phyloP scores from a whole-genome alignment of 257 asterid genomes.

The Rehmannia glutinosa region DNA sequence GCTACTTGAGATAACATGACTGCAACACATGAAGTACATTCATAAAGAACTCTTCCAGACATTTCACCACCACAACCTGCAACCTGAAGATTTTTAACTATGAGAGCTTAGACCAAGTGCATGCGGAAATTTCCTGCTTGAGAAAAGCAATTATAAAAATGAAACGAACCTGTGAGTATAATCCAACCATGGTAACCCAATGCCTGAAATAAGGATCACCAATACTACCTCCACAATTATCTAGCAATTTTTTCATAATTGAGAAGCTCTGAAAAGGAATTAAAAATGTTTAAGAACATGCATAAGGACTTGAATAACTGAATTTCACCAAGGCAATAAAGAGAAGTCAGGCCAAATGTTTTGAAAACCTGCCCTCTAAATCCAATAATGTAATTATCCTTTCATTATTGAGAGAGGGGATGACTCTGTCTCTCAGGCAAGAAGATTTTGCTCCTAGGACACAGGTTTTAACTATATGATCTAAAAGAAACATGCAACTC shows the following conservation, averaged over 20 bases:
- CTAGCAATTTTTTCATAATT: conserved; percentile 64
- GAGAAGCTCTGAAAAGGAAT: conserved; percentile 69
- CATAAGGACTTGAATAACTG: conserved; percentile 14
- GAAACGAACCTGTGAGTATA: conserved; percentile 74
- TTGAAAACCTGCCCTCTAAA: background rate
- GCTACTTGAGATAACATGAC: conserved; percentile 69
- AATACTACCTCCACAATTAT: conserved; percentile 47
- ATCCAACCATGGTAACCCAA: conserved; percentile 65
- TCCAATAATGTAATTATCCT: background rate
- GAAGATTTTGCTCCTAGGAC: background rate
- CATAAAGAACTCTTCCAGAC: conserved; percentile 73
- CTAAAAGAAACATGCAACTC: background rate
- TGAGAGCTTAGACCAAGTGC: conserved; percentile 20
- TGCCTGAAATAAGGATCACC: conserved; percentile 59
- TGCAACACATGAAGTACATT: conserved; percentile 80
- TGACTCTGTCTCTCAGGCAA: background rate
- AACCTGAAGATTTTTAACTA: conserved; percentile 47
- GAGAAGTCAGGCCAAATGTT: conserved; percentile 4
- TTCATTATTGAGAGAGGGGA: background rate
- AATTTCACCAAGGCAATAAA: conserved; percentile 15
- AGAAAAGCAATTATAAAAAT: background rate
- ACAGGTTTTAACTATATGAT: background rate
- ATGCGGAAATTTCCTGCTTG: conserved; percentile 9
- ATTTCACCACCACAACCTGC: conserved; percentile 54
- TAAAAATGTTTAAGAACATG: conserved; percentile 16